Evolutionary conservation across 257 asterid species (phyloP).

Genomic region (Capsicum pubescens): DNA sequence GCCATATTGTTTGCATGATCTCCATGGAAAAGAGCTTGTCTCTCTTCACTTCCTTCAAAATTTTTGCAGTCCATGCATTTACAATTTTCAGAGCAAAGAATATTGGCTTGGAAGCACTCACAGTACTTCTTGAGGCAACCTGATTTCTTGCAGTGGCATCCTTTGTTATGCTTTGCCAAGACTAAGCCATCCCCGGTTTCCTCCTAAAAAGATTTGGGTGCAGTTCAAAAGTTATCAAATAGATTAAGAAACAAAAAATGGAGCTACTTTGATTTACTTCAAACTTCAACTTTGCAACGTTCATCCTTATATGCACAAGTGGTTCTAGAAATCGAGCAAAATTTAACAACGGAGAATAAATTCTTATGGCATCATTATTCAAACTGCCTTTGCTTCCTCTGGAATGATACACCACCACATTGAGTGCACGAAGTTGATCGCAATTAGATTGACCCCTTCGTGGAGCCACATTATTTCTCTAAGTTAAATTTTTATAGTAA

Average conservation of each 20-base stretch:
- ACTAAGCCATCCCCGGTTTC: constrained; percentile 64
- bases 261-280: constrained; percentile 13
- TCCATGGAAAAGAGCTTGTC: constrained; percentile 87
- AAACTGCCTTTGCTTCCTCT: background rate
- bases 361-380: background rate
- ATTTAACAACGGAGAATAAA: background rate
- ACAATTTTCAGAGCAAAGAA: constrained; percentile 93
- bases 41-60: constrained; percentile 91
- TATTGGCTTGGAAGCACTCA: constrained; percentile 93
- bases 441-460: background rate
- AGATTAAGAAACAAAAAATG: constrained; percentile 20
- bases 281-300: background rate
- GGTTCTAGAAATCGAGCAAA: background rate
- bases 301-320: constrained; percentile 3
- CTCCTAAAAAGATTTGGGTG: constrained; percentile 53
- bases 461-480: background rate
- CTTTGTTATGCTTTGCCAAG: constrained; percentile 83
- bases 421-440: background rate
- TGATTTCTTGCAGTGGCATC: constrained; percentile 95
- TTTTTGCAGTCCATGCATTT: constrained; percentile 95
- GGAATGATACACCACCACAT: background rate
- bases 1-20: constrained; percentile 72
- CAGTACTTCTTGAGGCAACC: constrained; percentile 97
- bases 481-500: background rate
- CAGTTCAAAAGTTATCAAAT: constrained; percentile 22